phyloP scores from a whole-genome alignment of 331 rosid species.

The Dryas integrifolia region DNA sequence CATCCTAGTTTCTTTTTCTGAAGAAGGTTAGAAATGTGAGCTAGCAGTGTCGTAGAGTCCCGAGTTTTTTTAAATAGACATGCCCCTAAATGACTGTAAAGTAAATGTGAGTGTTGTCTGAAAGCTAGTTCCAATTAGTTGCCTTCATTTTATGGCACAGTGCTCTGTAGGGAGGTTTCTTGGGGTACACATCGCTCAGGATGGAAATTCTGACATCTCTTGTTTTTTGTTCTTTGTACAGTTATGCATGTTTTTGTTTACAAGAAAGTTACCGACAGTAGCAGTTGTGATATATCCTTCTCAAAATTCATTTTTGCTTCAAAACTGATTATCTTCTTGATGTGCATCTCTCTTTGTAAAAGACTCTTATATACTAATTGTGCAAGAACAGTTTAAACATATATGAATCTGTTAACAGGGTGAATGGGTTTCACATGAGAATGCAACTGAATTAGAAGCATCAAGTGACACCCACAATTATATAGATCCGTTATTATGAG shows the following conservation, averaged over 20 bases:
- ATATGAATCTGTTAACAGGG: slow-evolving; percentile 29
- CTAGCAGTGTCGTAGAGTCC: too few species aligned
- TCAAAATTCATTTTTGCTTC: background rate
- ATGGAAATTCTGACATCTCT: background rate
- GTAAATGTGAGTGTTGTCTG: background rate
- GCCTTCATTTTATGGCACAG: background rate
- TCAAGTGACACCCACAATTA: slow-evolving; percentile 18
- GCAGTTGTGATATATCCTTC: too few species aligned
- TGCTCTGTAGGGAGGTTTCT: background rate
- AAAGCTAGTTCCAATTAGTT: background rate
- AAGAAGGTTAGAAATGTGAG: too few species aligned
- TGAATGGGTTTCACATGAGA: slow-evolving; percentile 31
- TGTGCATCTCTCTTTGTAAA: background rate
- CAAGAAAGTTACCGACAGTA: background rate
- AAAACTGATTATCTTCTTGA: background rate
- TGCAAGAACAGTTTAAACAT: slow-evolving; percentile 16
- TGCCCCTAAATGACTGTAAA: background rate
- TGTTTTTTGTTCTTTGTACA: too few species aligned
- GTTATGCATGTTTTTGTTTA: background rate
- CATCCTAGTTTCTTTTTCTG: too few species aligned
- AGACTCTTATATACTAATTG: background rate
- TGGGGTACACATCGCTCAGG: background rate
- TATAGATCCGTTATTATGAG: slow-evolving; percentile 24
- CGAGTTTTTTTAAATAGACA: background rate
- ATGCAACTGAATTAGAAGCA: slow-evolving; percentile 31